Evolutionary conservation across 495 filamentous ascomycete genomes (phyloP), one percentile per base, ranked within the genome.

Genomic region (Apodospora peruviana): DNA sequence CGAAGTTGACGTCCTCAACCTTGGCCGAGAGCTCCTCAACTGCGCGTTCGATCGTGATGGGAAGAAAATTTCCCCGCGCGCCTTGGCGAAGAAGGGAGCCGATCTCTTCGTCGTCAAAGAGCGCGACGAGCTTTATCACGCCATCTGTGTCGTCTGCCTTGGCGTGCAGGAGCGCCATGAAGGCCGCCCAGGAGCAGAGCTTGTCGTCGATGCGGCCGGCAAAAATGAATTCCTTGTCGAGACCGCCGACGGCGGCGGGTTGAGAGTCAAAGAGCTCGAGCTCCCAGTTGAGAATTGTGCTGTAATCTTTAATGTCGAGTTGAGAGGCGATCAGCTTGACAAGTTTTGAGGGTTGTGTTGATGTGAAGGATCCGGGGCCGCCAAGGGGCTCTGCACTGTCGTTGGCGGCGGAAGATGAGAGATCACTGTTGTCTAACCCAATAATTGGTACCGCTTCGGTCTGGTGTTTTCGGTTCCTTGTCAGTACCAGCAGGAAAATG

Each of bases 61-160:
- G 82, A 47, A 95, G 78, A 70, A 95, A 90, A 72, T 96, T 96
- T 41, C 88, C 83, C 19, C 79, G 76, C 2, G 93, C 93, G 47
- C 93, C 93, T 67, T 98, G 91, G 34, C 93, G 86, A 45, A 96
- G 80, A 3, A 87, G 71, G 36, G 86, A 90, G 47, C 93, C 93
- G 53, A 98, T 93, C 62, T 98, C 93, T 61, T 98, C 93, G 59
- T 95, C 87, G 61, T 98, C 93, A 63, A 96, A 96, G 60, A 95
- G 84, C 20, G 83, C 88, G 24, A 93, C 87, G 48, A 95, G 71
- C 70, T 90, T 90, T 60, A 98, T 83, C 34, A 81, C 75, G 43
- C 80, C 77, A 14, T 72, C 69, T 18, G 71, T 62, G 23, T 70
- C 67, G 47, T 69, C 64, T 40, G 67, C 50, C 36, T 82, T 76